Base-by-base conservation (phyloP, 805 yeast species). In the Cyberlindnera misumaiensis region DNA sequence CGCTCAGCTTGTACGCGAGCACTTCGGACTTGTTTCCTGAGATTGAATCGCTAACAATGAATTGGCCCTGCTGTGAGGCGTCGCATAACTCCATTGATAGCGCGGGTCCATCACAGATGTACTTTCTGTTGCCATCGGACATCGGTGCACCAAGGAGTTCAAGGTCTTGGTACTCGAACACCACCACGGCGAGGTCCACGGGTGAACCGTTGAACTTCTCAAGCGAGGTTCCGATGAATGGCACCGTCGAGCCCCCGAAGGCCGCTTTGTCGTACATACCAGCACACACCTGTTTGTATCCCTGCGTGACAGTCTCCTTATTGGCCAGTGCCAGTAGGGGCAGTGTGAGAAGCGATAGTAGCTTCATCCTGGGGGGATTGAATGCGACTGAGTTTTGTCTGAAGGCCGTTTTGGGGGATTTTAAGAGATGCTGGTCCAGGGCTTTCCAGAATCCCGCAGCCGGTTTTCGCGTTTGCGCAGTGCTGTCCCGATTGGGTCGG, bases 221-320 rank as follows among this genome's bases (percentile, higher is more conserved):
- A 39, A 77, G 47, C 38, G 73, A 70, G 34, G 71, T 72, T 34
- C 69, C 72, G 47, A 74, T 76, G 58, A 60, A 72, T 5, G 94
- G 88, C 42, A 76, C 80, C 9, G 66, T 61, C 18, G 71, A 68
- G 27, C 98, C 98, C 35, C 87, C 83, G 89, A 95, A 85, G 54
- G 89, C 95, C 34, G 75, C 68, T 50, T 79, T 80, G 40, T 89
- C 74, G 63, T 90, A 90, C 79, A 90, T 82, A 27, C 98, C 98
- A 4, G 88, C 72, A 59, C 98, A 90, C 18, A 76, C 75, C 52
- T 85, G 93, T 13, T 80, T 67, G 35, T 73, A 63, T 10, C 52
- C 60, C 12, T 72, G 58, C 33, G 72, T 70, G 46, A 86, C 67
- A 18, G 55, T 54, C 24, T 72, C 81, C 53, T 63, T 60, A 46